Percentiles rank a stretch among this genome's conserved stretches.
Conservation (phyloP, 2,329 filamentous ascomycete genomes). For the Septoria linicola region DNA sequence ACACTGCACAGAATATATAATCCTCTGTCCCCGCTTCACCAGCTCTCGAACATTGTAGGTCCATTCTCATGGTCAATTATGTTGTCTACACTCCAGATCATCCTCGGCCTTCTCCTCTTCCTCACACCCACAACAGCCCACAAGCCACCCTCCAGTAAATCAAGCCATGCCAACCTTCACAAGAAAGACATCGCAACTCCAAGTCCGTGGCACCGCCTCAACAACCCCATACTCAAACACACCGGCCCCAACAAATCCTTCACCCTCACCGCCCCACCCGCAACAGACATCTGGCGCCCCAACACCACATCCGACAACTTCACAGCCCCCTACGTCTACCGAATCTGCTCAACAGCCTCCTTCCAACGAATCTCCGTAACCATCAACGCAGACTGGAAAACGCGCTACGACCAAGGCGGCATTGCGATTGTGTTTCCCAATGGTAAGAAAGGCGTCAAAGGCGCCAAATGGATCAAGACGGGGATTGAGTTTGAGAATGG, state of each 20-base stretch:
- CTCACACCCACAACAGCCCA: too few species aligned
- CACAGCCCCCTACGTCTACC: conserved; percentile 23
- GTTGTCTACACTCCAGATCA: too few species aligned
- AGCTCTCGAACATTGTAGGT: too few species aligned
- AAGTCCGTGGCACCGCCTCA: conserved; percentile 17
- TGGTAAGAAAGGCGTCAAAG: background rate
- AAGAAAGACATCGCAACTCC: background rate
- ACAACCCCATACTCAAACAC: conserved; percentile 18
- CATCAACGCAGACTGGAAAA: conserved; percentile 19
- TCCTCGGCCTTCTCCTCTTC: too few species aligned
- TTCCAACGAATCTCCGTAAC: conserved; percentile 20
- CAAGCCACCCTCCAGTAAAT: too few species aligned
- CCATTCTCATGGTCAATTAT: too few species aligned
- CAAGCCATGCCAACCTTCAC: too few species aligned
- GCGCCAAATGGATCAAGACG: conserved; percentile 19
- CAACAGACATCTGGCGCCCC: conserved; percentile 23
- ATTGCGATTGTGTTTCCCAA: conserved; percentile 19
- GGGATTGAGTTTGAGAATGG: conserved; percentile 22
- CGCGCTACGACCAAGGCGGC: conserved; percentile 22
- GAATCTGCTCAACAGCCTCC: conserved; percentile 11
- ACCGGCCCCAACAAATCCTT: conserved; percentile 17
- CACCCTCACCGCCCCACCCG: conserved; percentile 21
- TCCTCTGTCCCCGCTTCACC: too few species aligned
- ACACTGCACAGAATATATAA: too few species aligned
- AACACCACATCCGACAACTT: conserved; percentile 19